A percentile compares a stretch with the other conserved stretches of the same genome.
phyloP scores from a whole-genome alignment of 306 rosid species.

The Gleditsia sinensis region DNA sequence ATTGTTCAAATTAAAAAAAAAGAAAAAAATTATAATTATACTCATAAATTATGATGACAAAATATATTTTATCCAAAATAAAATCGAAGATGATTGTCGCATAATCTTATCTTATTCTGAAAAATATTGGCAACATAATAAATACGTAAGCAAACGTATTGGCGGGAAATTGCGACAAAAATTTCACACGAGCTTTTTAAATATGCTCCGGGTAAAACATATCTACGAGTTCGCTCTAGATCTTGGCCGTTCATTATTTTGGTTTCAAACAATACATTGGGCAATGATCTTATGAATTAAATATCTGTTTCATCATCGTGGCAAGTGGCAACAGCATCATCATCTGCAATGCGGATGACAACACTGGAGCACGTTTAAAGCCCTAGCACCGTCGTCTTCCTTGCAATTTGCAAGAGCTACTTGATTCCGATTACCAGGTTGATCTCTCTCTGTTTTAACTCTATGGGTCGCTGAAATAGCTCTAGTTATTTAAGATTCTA shows the following conservation, averaged over 20 bases:
- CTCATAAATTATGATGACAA: too few species aligned
- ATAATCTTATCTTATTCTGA: too few species aligned
- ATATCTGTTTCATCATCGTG: not conserved
- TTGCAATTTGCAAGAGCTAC: not conserved
- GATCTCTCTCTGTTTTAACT: slow-evolving; percentile 10
- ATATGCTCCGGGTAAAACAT: not conserved
- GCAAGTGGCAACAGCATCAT: slow-evolving; percentile 19
- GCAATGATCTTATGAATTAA: slow-evolving; percentile 5
- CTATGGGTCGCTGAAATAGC: not conserved
- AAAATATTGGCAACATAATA: too few species aligned
- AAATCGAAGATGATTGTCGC: too few species aligned
- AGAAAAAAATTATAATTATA: too few species aligned
- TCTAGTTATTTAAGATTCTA: not conserved
- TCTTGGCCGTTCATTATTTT: slow-evolving; percentile 26
- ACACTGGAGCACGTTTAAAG: slow-evolving; percentile 7
- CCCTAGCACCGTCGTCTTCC: slow-evolving; percentile 34
- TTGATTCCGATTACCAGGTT: not conserved
- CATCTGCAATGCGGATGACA: slow-evolving; percentile 25
- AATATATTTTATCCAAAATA: too few species aligned
- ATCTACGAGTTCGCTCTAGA: not conserved
- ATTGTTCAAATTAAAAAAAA: too few species aligned
- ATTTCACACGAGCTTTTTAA: not conserved
- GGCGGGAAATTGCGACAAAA: slow-evolving; percentile 35
- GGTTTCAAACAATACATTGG: not conserved
- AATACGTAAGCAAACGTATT: not conserved